phyloP scores from a whole-genome alignment of 129 eudicot genomes.

The Pseudognaphalium luteoalbum region DNA sequence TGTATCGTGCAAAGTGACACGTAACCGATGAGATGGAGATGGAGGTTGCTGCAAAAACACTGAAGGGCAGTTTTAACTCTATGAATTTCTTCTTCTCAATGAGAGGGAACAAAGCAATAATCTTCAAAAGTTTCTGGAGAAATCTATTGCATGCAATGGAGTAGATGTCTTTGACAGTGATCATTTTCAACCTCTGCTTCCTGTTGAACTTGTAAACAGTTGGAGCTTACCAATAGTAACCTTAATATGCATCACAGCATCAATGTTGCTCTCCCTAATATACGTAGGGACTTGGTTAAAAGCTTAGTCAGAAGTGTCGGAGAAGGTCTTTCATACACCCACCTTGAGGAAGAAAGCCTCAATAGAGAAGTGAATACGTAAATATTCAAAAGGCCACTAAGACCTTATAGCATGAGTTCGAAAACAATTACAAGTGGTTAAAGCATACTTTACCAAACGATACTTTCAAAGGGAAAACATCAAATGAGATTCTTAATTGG shows the following conservation, averaged over 20 bases:
- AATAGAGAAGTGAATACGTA: no score
- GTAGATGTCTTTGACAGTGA: no score
- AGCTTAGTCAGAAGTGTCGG: neutral
- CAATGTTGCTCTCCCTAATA: neutral
- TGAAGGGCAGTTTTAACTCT: slow-evolving; percentile 8
- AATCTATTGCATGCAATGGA: no score
- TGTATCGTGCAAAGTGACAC: slow-evolving; percentile 7
- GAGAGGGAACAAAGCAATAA: neutral
- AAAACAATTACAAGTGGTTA: slow-evolving; percentile 5
- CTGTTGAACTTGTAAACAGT: no score
- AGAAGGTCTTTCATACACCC: neutral
- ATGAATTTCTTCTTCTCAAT: neutral
- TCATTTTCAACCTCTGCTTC: no score
- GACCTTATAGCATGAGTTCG: no score
- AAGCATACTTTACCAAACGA: neutral
- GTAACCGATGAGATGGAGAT: neutral
- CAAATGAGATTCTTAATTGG: neutral
- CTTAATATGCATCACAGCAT: neutral
- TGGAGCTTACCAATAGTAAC: neutral
- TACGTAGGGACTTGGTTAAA: neutral
- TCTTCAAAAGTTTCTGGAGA: neutral
- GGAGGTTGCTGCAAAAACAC: slow-evolving; percentile 9
- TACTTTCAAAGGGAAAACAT: neutral
- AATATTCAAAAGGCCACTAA: no score
- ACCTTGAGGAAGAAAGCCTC: no score